Evolutionary conservation across 2,329 filamentous ascomycete species (phyloP).

Genomic region (Aspergillus luchuensis): DNA sequence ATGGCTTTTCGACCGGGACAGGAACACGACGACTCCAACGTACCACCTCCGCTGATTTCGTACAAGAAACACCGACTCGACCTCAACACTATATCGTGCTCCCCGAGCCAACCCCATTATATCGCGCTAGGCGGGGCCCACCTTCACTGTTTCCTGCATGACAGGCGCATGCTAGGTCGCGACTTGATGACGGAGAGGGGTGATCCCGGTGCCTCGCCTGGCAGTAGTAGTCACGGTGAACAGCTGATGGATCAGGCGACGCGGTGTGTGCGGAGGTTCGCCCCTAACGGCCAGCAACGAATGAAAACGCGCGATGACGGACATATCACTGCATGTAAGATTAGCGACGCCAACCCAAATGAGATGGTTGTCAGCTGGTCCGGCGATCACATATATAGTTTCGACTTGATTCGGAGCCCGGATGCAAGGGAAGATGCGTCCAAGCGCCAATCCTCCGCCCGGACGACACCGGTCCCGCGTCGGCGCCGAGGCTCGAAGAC

Average conservation of each 20-base stretch:
- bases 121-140: slow-evolving; percentile 70
- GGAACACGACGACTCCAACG: slow-evolving; percentile 52
- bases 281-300: slow-evolving; percentile 59
- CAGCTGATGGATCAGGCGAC: slow-evolving; percentile 62
- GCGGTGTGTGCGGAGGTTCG: slow-evolving; percentile 67
- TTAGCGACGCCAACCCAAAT: slow-evolving; percentile 68
- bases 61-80: slow-evolving; percentile 66
- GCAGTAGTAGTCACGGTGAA: slow-evolving; percentile 52
- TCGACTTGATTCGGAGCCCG: slow-evolving; percentile 62
- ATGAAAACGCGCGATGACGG: slow-evolving; percentile 54
- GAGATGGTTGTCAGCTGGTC: slow-evolving; percentile 71
- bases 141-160: slow-evolving; percentile 69
- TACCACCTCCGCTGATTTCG: slow-evolving; percentile 66
- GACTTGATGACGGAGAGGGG: slow-evolving; percentile 59
- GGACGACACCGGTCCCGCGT: slow-evolving; percentile 29
- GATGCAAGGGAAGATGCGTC: slow-evolving; percentile 53
- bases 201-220: slow-evolving; percentile 42
- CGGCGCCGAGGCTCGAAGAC: slow-evolving; percentile 41
- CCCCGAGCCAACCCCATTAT: slow-evolving; percentile 67
- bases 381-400: slow-evolving; percentile 66
- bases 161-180: slow-evolving; percentile 67
- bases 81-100: slow-evolving; percentile 69
- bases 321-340: slow-evolving; percentile 71
- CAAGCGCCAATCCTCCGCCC: slow-evolving; percentile 27
- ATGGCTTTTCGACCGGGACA: slow-evolving; percentile 43